Conservation (phyloP, 306 rosid genomes). For the Castanea mollissima region DNA sequence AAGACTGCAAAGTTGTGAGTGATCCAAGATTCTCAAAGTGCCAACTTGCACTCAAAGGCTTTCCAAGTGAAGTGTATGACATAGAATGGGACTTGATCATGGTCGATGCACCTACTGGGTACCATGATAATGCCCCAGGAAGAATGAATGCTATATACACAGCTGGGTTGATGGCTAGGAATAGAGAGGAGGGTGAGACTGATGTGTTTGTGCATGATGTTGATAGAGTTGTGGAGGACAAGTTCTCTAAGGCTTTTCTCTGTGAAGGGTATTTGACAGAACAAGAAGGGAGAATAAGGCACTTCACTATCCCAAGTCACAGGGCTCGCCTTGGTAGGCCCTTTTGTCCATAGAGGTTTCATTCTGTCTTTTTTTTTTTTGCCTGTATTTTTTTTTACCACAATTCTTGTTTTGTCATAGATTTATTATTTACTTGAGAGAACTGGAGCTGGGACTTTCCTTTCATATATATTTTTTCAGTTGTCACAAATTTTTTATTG, state of each 20-base stretch:
- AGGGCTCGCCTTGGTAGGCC: conserved; percentile 55
- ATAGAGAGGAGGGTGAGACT: conserved; percentile 68
- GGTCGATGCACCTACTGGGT: conserved; percentile 97
- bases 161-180: conserved; percentile 88
- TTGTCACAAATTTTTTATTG: neutral
- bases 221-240: conserved; percentile 73
- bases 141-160: conserved; percentile 92
- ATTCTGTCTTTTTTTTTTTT: too few species aligned
- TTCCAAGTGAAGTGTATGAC: conserved; percentile 68
- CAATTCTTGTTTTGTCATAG: neutral
- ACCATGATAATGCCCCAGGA: conserved; percentile 74
- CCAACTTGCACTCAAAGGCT: conserved; percentile 56
- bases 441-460: neutral
- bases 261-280: conserved; percentile 75
- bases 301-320: conserved; percentile 77
- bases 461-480: neutral
- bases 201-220: conserved; percentile 95
- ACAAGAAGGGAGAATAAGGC: conserved; percentile 82
- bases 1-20: conserved; percentile 51
- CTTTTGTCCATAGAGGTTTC: conserved; percentile 55
- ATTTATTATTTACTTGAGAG: neutral
- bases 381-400: neutral
- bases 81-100: conserved; percentile 88
- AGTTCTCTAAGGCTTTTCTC: conserved; percentile 64
- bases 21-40: conserved; percentile 82